phyloP scores from a whole-genome alignment of 352 stramenopile genomes.

The Peronospora farinosa region DNA sequence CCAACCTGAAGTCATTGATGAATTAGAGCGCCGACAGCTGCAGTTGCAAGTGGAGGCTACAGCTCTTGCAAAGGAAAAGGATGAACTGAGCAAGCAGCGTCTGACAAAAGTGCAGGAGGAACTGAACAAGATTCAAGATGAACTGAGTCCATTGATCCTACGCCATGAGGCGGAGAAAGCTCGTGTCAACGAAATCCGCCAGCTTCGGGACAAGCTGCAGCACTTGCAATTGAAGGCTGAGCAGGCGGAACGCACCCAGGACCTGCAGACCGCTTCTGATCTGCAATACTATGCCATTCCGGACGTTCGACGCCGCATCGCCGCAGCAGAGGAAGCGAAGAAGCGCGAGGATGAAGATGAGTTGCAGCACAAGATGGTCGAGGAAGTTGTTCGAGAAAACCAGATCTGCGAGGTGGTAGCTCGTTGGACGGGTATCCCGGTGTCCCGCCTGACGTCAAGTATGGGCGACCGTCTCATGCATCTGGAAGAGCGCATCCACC shows the following conservation, averaged over 20 bases:
- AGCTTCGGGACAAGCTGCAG: slow-evolving; percentile 91
- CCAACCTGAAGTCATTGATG: slow-evolving; percentile 94
- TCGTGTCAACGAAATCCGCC: slow-evolving; percentile 89
- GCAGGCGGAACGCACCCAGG: slow-evolving; percentile 89
- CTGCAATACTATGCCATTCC: slow-evolving; percentile 95
- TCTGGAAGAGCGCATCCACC: slow-evolving; percentile 77
- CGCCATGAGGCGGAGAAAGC: slow-evolving; percentile 91
- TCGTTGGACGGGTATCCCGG: slow-evolving; percentile 87
- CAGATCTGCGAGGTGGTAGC: slow-evolving; percentile 89
- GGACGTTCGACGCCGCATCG: slow-evolving; percentile 85
- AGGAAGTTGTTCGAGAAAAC: slow-evolving; percentile 82
- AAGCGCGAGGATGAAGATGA: slow-evolving; percentile 50
- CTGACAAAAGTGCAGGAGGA: slow-evolving; percentile 90
- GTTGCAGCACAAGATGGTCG: slow-evolving; percentile 58
- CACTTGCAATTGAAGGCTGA: slow-evolving; percentile 91
- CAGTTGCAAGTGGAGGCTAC: slow-evolving; percentile 94
- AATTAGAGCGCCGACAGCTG: slow-evolving; percentile 91
- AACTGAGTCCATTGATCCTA: slow-evolving; percentile 84
- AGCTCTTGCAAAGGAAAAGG: slow-evolving; percentile 91
- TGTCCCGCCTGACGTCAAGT: slow-evolving; percentile 71
- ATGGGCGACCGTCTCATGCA: slow-evolving; percentile 80
- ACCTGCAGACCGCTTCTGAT: slow-evolving; percentile 92
- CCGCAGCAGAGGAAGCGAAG: slow-evolving; percentile 72
- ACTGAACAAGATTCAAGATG: slow-evolving; percentile 88
- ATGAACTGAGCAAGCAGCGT: slow-evolving; percentile 86